Conservation (phyloP, 1,284 basidiomycete species). For the Pseudozyma thailandica region DNA sequence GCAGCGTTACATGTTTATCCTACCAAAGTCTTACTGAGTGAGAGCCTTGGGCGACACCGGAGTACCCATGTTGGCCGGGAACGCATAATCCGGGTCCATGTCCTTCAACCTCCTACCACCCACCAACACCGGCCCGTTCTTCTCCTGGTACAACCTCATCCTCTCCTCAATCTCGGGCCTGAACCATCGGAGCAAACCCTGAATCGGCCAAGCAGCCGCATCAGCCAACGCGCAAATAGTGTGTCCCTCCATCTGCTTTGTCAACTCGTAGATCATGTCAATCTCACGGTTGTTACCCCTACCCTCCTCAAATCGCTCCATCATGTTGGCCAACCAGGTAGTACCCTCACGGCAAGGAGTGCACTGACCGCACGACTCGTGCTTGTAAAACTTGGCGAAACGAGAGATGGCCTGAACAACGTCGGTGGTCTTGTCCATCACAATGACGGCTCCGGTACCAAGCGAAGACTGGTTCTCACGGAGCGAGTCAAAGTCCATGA, state of each 20-base stretch:
- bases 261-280: constrained; percentile 76
- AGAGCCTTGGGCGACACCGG: constrained; percentile 50
- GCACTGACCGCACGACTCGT: constrained; percentile 98
- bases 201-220: constrained; percentile 98
- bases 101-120: constrained; percentile 83
- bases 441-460: constrained; percentile 97
- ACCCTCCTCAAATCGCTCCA: constrained; percentile 78
- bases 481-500: constrained; percentile 97
- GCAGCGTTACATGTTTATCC: neutral
- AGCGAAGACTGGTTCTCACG: constrained; percentile 94
- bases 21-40: constrained; percentile 12
- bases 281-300: constrained; percentile 91
- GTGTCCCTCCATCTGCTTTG: constrained; percentile 89
- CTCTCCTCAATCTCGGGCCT: constrained; percentile 80
- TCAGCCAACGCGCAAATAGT: constrained; percentile 94
- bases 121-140: constrained; percentile 86
- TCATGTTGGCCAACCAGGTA: constrained; percentile 67
- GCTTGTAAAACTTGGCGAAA: constrained; percentile 80
- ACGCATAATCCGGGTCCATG: constrained; percentile 77
- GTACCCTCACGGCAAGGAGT: constrained; percentile 91
- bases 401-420: constrained; percentile 85
- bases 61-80: constrained; percentile 80
- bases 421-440: constrained; percentile 98
- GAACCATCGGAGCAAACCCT: constrained; percentile 94
- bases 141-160: constrained; percentile 80